A percentile compares a stretch with the other conserved stretches of the same genome.
Evolutionary conservation across 1,284 basidiomycete species (phyloP).

Genomic region (Puccinia horiana): DNA sequence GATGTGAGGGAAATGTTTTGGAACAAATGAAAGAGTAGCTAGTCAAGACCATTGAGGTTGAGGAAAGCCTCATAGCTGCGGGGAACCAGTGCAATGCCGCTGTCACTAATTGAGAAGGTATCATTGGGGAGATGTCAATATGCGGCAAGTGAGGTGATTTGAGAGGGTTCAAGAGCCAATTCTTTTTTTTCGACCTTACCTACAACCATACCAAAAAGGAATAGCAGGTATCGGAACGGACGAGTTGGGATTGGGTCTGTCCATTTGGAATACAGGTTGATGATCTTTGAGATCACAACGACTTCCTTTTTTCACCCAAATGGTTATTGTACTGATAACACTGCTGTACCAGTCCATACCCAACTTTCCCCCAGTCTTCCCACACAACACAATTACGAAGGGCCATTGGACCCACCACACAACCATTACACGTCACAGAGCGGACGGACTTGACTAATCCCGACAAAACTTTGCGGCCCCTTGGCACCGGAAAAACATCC

Average conservation of each 20-base stretch:
- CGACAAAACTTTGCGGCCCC: not conserved
- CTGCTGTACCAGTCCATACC: slow-evolving; percentile 19
- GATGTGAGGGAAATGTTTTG: no score
- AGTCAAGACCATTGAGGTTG: no score
- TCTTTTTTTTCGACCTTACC: not conserved
- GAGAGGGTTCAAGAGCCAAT: not conserved
- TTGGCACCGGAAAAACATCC: slow-evolving; percentile 3
- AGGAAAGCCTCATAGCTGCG: not conserved
- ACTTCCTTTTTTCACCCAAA: not conserved
- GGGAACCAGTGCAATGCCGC: not conserved
- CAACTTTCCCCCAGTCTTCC: not conserved
- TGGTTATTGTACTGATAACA: slow-evolving; percentile 4
- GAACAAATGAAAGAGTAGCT: no score
- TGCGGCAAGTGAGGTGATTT: not conserved
- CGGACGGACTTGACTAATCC: not conserved
- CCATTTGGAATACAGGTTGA: slow-evolving; percentile 2
- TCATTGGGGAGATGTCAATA: not conserved
- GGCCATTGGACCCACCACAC: not conserved
- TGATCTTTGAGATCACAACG: not conserved
- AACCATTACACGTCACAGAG: not conserved
- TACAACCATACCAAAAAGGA: not conserved
- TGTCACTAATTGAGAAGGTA: not conserved
- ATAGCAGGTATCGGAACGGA: slow-evolving; percentile 4
- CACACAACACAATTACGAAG: slow-evolving; percentile 28
- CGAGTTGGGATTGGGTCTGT: not conserved